Base-by-base conservation (phyloP, 805 yeast genomes). In the Hanseniaspora thailandica region DNA sequence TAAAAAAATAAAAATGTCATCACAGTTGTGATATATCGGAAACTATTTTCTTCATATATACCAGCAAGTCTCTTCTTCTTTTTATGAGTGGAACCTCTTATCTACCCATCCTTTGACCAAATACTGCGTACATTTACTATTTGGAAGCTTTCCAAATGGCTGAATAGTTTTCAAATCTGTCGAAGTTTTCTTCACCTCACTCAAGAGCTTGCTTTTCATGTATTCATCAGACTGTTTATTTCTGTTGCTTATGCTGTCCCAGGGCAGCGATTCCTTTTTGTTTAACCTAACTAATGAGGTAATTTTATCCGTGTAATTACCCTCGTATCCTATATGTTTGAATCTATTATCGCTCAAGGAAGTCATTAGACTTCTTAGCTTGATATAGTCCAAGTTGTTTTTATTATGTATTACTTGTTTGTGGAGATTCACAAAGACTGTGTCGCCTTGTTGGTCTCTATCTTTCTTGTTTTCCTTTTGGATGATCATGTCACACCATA, bases 71-170 rank as follows among this genome's bases (percentile, higher is more conserved):
- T n/a, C n/a, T n/a, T n/a, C n/a, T n/a, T n/a, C n/a, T n/a, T n/a
- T 39, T 17, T 13, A 41, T 5, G 40, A 22, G 13, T 35, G 17
- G 49, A 65, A 65, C 10, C 69, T 55, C 35, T 54, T 52, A 46
- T 66, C 68, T 41, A 66, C 63, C 68, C 68, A 66, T 10, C 69
- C 69, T 39, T 66, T 64, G 3, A 66, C 66, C 35, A 66, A 66
- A 56, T 66, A 66, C 46, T 66, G 69, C 3, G 62, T 54, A 15
- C 36, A 44, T 22, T 57, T 55, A 4, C 63, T 63, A 13, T 60
- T 54, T 19, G 52, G 50, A 19, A 66, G 47, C 31, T 55, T 57
- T 2, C 69, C 69, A 45, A 66, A 64, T 2, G 69, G 69, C 34
- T 59, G 59, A 23, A 65, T 55, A 63, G 63, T 60, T 17, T 55